These are phyloP conservation scores for Fraxinus quadrangulata DNA, from an alignment of 257 asterid species.

Conservation along the genomic window DNA sequence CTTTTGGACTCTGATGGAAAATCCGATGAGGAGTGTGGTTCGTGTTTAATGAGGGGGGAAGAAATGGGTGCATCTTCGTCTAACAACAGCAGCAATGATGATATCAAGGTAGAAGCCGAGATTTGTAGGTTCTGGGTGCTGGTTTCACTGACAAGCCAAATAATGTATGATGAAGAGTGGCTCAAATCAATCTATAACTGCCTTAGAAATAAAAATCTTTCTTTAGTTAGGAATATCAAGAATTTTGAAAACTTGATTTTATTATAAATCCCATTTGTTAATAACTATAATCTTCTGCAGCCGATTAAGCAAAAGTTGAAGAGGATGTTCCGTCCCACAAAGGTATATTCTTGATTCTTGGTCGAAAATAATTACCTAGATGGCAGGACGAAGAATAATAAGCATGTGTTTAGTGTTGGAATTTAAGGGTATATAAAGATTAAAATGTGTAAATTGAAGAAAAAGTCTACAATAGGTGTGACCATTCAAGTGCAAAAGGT, in stretches of 20 bases:
- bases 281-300: conserved; percentile 23
- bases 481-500: too few species aligned
- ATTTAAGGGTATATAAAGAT: too few species aligned
- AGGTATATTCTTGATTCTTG: conserved; percentile 34
- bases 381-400: background rate
- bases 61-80: conserved; percentile 27
- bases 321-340: conserved; percentile 26
- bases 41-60: conserved; percentile 52
- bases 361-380: background rate
- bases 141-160: conserved; percentile 48
- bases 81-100: conserved; percentile 18
- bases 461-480: too few species aligned
- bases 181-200: conserved; percentile 42
- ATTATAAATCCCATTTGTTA: background rate
- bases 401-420: background rate
- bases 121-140: conserved; percentile 55
- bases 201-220: conserved; percentile 46
- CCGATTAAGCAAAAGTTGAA: conserved; percentile 33
- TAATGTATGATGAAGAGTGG: conserved; percentile 52
- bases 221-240: conserved; percentile 39
- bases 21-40: conserved; percentile 34
- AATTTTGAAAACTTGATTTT: background rate
- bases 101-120: conserved; percentile 27
- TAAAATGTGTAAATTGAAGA: too few species aligned
- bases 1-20: conserved; percentile 32